A percentile compares a stretch with the other conserved stretches of the same genome.
phyloP scores from a whole-genome alignment of 169 alveolate species.

The Eimeria sp. region DNA sequence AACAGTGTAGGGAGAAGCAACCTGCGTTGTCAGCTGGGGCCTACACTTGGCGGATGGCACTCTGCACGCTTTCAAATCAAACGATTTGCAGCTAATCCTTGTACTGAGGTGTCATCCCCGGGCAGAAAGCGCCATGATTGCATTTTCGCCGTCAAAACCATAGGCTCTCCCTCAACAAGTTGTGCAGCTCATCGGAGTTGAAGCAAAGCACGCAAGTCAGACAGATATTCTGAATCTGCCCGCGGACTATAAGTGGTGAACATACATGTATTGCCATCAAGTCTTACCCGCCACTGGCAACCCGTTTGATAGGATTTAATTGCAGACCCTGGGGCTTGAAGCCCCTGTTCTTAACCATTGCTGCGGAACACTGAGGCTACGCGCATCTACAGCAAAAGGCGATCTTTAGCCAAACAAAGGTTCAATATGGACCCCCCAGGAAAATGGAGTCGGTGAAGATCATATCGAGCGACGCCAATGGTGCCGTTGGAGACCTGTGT shows the following conservation, averaged over 20 bases:
- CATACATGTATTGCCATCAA: neutral
- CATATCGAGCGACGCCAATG: neutral
- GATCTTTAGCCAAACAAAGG: neutral
- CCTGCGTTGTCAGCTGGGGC: neutral
- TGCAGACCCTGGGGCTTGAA: conserved; percentile 83
- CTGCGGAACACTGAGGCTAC: neutral
- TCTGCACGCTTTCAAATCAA: neutral
- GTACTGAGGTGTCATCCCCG: neutral
- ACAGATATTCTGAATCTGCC: neutral
- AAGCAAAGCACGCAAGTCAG: neutral
- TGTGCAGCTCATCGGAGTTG: neutral
- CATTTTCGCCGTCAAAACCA: neutral
- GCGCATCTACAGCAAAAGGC: conserved; percentile 8
- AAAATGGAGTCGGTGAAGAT: neutral
- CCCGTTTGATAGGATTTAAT: conserved; percentile 75
- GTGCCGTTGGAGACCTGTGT: neutral
- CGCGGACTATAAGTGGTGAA: neutral
- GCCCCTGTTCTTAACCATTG: conserved; percentile 81
- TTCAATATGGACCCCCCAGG: neutral
- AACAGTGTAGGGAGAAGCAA: neutral
- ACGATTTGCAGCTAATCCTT: neutral
- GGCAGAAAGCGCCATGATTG: neutral
- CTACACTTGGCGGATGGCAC: neutral
- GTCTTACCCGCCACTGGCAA: conserved; percentile 70
- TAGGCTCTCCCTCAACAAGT: neutral